phyloP scores from a whole-genome alignment of 345 rosid species.

The Pistacia atlantica region DNA sequence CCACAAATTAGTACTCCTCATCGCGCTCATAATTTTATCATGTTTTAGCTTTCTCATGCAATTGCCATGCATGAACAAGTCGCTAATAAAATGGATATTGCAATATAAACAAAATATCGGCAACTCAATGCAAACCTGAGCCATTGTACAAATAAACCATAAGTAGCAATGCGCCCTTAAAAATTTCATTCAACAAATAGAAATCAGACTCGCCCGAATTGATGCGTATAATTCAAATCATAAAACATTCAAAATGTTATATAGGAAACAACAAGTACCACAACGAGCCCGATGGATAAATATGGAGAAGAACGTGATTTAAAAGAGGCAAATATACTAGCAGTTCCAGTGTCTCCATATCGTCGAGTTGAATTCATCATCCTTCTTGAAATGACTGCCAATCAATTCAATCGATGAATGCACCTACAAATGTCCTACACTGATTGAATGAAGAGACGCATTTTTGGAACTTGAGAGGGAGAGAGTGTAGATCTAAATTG shows the following conservation, averaged over 20 bases:
- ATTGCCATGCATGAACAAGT: not conserved
- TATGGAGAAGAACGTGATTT: conserved; percentile 37
- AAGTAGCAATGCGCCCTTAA: conserved; percentile 38
- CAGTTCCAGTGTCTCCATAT: conserved; percentile 32
- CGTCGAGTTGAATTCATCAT: conserved; percentile 32
- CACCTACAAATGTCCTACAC: not conserved
- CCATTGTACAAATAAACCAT: conserved; percentile 31
- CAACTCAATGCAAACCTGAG: conserved; percentile 37
- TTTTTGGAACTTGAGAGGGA: conserved; percentile 9
- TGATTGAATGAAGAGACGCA: conserved; percentile 12
- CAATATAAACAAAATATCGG: not conserved
- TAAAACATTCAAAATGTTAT: not conserved
- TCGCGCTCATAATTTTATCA: not conserved
- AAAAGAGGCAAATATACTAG: conserved; percentile 22
- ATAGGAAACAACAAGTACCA: conserved; percentile 22
- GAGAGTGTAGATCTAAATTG: not conserved
- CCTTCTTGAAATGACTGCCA: conserved; percentile 37
- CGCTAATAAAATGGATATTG: not conserved
- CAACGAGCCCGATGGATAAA: conserved; percentile 28
- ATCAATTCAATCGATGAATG: not conserved
- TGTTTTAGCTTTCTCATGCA: not conserved
- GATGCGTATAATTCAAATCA: not conserved
- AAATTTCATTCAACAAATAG: not conserved
- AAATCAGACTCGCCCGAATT: not conserved
- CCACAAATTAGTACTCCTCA: not conserved